A percentile compares a stretch with the other conserved stretches of the same genome.
These are phyloP conservation scores for Aspergillus calidoustus DNA, from an alignment of 2,329 filamentous ascomycete species.

Conservation along the genomic window DNA sequence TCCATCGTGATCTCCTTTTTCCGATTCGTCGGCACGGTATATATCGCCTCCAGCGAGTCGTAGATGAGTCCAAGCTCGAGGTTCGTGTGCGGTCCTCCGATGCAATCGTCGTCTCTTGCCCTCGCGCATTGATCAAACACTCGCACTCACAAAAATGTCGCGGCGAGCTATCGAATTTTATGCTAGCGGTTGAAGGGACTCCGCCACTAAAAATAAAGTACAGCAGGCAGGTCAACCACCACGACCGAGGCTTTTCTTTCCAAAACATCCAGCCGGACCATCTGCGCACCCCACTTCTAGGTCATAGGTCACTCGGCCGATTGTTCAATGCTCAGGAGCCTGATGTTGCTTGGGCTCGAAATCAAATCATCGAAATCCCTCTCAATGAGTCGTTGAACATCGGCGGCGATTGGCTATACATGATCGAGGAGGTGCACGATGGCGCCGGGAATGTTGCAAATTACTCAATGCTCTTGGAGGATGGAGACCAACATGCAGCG, in stretches of 20 bases:
- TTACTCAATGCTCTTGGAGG: conserved; percentile 68
- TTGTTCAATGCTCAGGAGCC: conserved; percentile 58
- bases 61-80: conserved; percentile 93
- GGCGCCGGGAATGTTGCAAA: conserved; percentile 84
- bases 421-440: conserved; percentile 89
- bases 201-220: conserved; percentile 93
- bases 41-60: conserved; percentile 81
- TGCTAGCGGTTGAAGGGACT: conserved; percentile 82
- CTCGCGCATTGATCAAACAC: conserved; percentile 73
- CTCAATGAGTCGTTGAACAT: conserved; percentile 86
- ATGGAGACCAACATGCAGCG: conserved; percentile 64
- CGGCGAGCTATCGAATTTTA: conserved; percentile 84
- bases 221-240: conserved; percentile 81
- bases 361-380: conserved; percentile 75
- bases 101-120: conserved; percentile 84
- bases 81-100: conserved; percentile 77
- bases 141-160: conserved; percentile 73
- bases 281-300: conserved; percentile 76
- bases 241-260: conserved; percentile 83
- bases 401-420: conserved; percentile 84
- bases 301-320: conserved; percentile 60
- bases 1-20: conserved; percentile 71
- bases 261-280: conserved; percentile 93
- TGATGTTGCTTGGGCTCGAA: conserved; percentile 76
- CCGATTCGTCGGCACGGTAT: conserved; percentile 83